Evolutionary conservation across 192 early-diverging fungal genomes (phyloP), one percentile per base, ranked within the genome.

Genomic region (Phycomyces nitens): DNA sequence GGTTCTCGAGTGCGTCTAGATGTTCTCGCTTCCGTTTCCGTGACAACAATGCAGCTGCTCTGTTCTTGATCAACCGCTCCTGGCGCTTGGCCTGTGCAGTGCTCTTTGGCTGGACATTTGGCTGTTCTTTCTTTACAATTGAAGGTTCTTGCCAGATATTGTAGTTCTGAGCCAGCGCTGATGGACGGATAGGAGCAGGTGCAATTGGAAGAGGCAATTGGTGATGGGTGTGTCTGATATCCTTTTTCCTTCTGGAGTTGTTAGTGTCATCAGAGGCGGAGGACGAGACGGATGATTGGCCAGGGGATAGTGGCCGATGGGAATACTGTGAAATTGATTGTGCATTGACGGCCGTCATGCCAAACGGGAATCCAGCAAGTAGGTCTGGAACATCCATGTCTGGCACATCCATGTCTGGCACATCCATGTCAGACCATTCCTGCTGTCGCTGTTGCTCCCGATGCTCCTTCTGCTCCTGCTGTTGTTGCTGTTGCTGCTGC

Each of bases 21-120:
- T 95, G 93, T 58, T 95, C 93, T 41, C 91, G 84, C 75, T 97
- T 95, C 51, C 94, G 86, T 75, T 94, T 94, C 52, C 95, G 84
- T 14, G 89, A 92, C 56, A 91, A 70, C 43, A 93, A 72, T 9
- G 95, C 95, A 0, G 92, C 91, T 5, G 90, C 92, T n/a, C 95
- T 86, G 75, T 97, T 97, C 78, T 94, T 95, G 54, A 97, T 93
- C 62, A 97, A 71, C 23, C 95, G 80, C 66, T 92, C 89, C 64
- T 93, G 89, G 24, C 89, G 81, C 71, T 95, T 97, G 16, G 82
- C 78, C 23, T 81, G 75, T n/a, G 74, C 73, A 0, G 79, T 42
- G 23, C 41, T n/a, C 21, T 67, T 67, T 39, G 34, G 65, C 21
- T 16, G n/a, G 34, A 22, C 4, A 0, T 5, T 21, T 10, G n/a